phyloP scores from a whole-genome alignment of 208 protist genomes.

The Acanthamoeba comandoni region DNA sequence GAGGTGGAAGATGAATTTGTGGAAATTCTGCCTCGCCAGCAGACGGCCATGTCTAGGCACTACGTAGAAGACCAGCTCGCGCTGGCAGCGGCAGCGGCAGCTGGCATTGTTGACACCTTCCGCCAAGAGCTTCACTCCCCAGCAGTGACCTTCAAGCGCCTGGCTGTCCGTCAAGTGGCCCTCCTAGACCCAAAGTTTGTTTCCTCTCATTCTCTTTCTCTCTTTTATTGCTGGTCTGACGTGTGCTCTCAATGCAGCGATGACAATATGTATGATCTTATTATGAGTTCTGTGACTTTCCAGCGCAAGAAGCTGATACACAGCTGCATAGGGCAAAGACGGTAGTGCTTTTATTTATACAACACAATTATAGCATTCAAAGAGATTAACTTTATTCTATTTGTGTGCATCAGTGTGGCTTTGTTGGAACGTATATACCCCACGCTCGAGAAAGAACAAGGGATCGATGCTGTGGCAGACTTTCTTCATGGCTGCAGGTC shows the following conservation, averaged over 20 bases:
- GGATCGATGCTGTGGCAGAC: not conserved
- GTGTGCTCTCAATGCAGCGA: too few relatives aligned
- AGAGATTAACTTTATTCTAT: too few relatives aligned
- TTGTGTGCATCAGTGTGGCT: too few relatives aligned
- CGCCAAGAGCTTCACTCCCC: slow-evolving; percentile 5
- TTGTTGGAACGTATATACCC: slow-evolving; percentile 5
- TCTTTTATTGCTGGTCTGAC: not conserved
- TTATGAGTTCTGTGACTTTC: not conserved
- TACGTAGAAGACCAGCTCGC: slow-evolving; percentile 6
- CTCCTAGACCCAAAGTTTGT: not conserved
- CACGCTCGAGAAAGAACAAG: not conserved
- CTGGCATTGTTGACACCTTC: not conserved
- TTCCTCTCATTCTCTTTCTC: not conserved
- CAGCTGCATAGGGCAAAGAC: not conserved
- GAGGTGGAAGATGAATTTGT: not conserved
- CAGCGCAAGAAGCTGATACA: not conserved
- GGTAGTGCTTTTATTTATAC: too few relatives aligned
- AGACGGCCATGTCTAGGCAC: not conserved
- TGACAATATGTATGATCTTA: not conserved
- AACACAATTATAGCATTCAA: too few relatives aligned
- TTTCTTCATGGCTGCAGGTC: not conserved
- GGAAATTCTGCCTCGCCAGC: not conserved
- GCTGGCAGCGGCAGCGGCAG: not conserved
- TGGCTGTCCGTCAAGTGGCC: not conserved
- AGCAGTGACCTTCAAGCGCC: not conserved